These are phyloP conservation scores for Marchantia polymorpha DNA, from an alignment of 225 moss, liverwort and hornwort genomes.

Conservation along the genomic window DNA sequence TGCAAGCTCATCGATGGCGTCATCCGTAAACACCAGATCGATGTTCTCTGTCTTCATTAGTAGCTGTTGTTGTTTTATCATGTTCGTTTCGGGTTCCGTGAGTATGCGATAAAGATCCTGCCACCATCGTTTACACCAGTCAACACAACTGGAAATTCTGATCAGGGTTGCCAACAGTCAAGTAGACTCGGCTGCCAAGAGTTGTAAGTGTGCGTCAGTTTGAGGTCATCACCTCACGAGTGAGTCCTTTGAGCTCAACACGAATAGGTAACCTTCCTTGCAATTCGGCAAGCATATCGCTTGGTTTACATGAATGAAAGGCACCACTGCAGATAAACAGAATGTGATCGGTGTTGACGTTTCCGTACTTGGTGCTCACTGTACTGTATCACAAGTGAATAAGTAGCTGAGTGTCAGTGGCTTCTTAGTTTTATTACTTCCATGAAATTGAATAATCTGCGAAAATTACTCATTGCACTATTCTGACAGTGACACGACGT, in stretches of 20 bases:
- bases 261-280: slow-evolving; percentile 88
- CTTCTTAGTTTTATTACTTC: not conserved
- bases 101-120: slow-evolving; percentile 93
- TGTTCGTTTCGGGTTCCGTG: slow-evolving; percentile 90
- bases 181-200: not conserved
- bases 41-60: slow-evolving; percentile 87
- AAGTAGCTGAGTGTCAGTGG: not conserved
- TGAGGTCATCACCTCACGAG: slow-evolving; percentile 55
- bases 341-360: slow-evolving; percentile 88
- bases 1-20: slow-evolving; percentile 78
- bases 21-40: slow-evolving; percentile 77
- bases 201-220: not conserved
- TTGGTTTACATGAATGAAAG: slow-evolving; percentile 91
- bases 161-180: not conserved
- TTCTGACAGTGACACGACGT: not conserved
- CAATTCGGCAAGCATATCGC: slow-evolving; percentile 92
- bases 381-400: slow-evolving; percentile 48
- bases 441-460: no score
- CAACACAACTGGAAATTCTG: not conserved
- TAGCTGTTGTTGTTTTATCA: slow-evolving; percentile 89
- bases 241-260: slow-evolving; percentile 76
- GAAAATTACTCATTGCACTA: no score
- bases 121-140: slow-evolving; percentile 6
- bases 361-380: slow-evolving; percentile 83
- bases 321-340: slow-evolving; percentile 95